Evolutionary conservation across 306 rosid genomes (phyloP).

Genomic region (Castanea sativa): DNA sequence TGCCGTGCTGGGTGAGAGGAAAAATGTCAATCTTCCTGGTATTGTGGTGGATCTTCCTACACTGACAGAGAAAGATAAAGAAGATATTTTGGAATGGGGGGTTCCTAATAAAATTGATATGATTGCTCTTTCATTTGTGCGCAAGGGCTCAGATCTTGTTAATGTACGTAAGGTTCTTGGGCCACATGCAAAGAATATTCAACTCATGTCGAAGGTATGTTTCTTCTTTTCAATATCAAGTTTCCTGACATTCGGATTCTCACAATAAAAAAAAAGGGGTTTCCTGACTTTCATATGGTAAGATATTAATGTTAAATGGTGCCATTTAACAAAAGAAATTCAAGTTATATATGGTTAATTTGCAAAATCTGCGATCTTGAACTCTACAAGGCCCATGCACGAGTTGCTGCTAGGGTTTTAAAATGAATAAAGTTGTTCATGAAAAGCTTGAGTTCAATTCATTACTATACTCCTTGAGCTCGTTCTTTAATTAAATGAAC

Average conservation of each 20-base stretch:
- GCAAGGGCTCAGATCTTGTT: conserved; percentile 93
- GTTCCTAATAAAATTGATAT: conserved; percentile 92
- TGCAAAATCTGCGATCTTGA: neutral
- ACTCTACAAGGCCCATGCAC: neutral
- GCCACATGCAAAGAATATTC: conserved; percentile 69
- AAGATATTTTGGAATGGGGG: conserved; percentile 91
- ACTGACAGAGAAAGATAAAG: conserved; percentile 88
- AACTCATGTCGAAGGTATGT: conserved; percentile 87
- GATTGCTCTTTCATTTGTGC: conserved; percentile 98
- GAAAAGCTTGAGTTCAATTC: neutral
- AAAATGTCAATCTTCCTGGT: conserved; percentile 97
- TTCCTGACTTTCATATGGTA: neutral
- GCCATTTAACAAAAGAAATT: too few species aligned
- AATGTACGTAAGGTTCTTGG: conserved; percentile 89
- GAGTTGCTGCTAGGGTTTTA: neutral
- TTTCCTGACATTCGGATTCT: neutral
- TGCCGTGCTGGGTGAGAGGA: conserved; percentile 86
- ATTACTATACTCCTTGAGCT: too few species aligned
- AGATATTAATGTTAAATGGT: too few species aligned
- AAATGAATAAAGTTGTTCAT: neutral
- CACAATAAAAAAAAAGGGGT: neutral
- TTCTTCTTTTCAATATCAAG: conserved; percentile 12
- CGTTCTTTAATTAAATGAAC: too few species aligned
- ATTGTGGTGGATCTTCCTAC: conserved; percentile 97
- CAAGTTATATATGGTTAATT: neutral